Evolutionary conservation across 257 asterid species (phyloP).

Genomic region (Paulownia fortunei): DNA sequence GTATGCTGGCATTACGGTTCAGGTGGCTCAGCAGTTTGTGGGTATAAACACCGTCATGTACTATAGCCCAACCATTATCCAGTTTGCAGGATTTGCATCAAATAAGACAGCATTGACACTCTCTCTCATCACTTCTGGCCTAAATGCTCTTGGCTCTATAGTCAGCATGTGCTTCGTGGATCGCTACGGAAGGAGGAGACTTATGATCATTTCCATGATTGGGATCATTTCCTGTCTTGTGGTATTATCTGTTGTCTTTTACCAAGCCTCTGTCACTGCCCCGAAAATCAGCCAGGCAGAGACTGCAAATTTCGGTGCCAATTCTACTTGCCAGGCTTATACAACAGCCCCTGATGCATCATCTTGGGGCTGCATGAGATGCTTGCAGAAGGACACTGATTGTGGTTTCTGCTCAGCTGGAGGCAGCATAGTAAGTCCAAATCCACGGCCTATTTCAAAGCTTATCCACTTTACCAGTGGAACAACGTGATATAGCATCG

Average conservation of each 20-base stretch:
- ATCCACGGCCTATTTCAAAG: not conserved
- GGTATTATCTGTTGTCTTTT: constrained; percentile 46
- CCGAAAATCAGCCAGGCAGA: constrained; percentile 46
- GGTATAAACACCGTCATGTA: constrained; percentile 78
- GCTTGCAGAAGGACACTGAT: constrained; percentile 38
- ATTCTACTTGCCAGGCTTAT: constrained; percentile 55
- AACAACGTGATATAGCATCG: not conserved
- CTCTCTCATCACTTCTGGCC: constrained; percentile 65
- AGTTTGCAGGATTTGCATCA: constrained; percentile 71
- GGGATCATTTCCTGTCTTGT: constrained; percentile 63
- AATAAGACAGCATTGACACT: constrained; percentile 64
- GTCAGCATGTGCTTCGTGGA: constrained; percentile 71
- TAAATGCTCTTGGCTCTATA: constrained; percentile 60
- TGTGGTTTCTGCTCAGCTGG: constrained; percentile 60
- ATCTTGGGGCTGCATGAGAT: constrained; percentile 61
- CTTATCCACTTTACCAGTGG: not conserved
- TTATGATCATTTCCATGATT: constrained; percentile 65
- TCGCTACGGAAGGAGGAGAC: constrained; percentile 61
- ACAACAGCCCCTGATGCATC: constrained; percentile 38
- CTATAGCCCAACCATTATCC: constrained; percentile 67
- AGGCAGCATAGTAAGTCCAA: constrained; percentile 39
- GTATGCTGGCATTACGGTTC: constrained; percentile 61
- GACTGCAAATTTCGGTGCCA: constrained; percentile 47
- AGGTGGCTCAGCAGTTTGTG: constrained; percentile 72
- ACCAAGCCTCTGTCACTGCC: constrained; percentile 46